Base-by-base conservation (phyloP, 345 rosid genomes). In the Camelina neglecta region DNA sequence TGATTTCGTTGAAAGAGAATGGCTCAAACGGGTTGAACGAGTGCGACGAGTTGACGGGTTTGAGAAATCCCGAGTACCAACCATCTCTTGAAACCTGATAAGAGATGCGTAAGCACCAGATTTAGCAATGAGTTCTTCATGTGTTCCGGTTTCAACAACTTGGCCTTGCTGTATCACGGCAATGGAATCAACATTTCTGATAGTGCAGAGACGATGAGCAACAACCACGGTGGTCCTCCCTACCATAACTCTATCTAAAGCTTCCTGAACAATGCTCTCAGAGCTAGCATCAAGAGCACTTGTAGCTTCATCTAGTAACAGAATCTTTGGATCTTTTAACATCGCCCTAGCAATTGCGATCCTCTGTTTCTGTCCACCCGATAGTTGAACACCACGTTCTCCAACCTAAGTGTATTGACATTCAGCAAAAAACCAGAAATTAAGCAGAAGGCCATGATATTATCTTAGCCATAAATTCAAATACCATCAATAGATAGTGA, bases 241-340 rank as follows among this genome's bases (percentile, higher is more conserved):
- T 3, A 93, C 92, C 98, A 93, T 95, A 47, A 95, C 90, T 54
- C 98, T 93, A 65, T 95, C 99, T 31, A 95, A 83, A 44, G 99
- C 98, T 83, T 95, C 99, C 72, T 95, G 99, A 76, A 95, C 99
- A 59, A 95, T 92, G 86, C 92, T 93, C 83, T 93, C 99, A 5
- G 99, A 95, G 80, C 99, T 78, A 23, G 98, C 97, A 79, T 95
- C 99, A 23, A 95, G 99, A 4, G 99, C 99, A 23, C 99, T 95
- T 11, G 99, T 95, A 69, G 99, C 99, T 84, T 95, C 99, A 75
- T 95, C 99, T 3, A 95, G 90, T 53, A 95, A 96, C 39, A 95
- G 89, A 83, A 95, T 87, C 86, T 88, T 95, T 0, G 99, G 99
- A 61, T 95, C 82, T 83, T 95, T 95, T 77, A 95, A 67, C 98